Base-by-base conservation (phyloP, 495 filamentous ascomycete genomes). In the Penicillium diatomitis region DNA sequence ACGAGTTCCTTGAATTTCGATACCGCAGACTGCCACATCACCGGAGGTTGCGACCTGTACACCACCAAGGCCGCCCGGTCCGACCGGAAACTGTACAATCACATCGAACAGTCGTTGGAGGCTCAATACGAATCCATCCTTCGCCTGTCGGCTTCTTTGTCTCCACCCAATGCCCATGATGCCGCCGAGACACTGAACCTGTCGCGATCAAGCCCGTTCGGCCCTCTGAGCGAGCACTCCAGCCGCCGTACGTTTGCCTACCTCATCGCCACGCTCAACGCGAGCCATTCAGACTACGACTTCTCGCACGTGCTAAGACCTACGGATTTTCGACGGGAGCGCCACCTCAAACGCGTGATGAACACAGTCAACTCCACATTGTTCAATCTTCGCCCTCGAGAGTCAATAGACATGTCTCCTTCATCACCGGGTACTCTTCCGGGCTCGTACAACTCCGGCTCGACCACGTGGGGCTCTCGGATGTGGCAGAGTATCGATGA, bases 41-140 rank as follows among this genome's bases (percentile, higher is more conserved):
- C 86, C 8, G 92, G 92, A 47, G 84, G 87, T 40, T 96, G 90
- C 73, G 92, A 99, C 65, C 78, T 96, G 12, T 99, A 95, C 73
- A 96, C 89, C 6, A 97, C 90, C 34, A 97, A 97, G 69, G 89
- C 92, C 9, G 88, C 91, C 38, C 87, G 90, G 35, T 77, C 81
- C 56, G 94, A 99, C 67, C 95, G 96, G 74, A 96, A 95, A 67
- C 75, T 97, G 3, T 97, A 97, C 77, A 91, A 91, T 65, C 83
- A 83, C 52, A 96, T 99, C 62, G 89, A 95, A 56, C 78, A 87
- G 48, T 85, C 82, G 3, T 82, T 99, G 32, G 87, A 95, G 54
- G 79, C 83, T 11, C 88, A 95, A 62, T 88, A 97, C 74, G 87
- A 90, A 56, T 85, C 88, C 3, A 78, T 91, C 5, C 70, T 96